Base-by-base conservation (phyloP, 2,329 filamentous ascomycete species). In the Blastomyces gilchristii region DNA sequence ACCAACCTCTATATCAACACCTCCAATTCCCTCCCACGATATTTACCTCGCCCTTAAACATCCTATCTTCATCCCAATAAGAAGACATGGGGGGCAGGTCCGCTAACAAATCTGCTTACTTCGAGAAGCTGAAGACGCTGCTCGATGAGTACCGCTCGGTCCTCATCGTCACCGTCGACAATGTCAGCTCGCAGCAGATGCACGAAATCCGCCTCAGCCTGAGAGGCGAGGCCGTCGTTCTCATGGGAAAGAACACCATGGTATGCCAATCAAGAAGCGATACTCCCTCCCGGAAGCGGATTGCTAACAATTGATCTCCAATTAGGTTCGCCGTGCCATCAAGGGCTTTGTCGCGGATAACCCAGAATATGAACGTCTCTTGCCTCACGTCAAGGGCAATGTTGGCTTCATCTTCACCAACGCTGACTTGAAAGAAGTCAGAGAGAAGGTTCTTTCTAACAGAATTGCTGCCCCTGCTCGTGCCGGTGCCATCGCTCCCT, bases 221-320 rank as follows among this genome's bases (percentile, higher is more conserved):
- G 79, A 92, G 94, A 79, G 88, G 88, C 68, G 82, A 96, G 81
- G 92, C 86, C 81, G 89, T 97, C 73, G 92, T 99, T 74, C 85
- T 99, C 82, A 97, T 97, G 94, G 94, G 93, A 79, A 97, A 97
- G 89, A 99, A 99, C 88, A 99, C 94, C 81, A 99, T 99, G 94
- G 93, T 94, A 81, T 65, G 83, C 11, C 14, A 25, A 9, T 16
- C 43, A 59, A 49, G 25, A 18, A 5, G 14, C 18, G n/a, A 63
- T 50, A 39, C 61, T 31, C 45, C 60, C 58, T 47, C 52, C 45
- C 62, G 52, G 12, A 52, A 25, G 59, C n/a, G 5, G 18, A 67
- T 45, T 67, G 22, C 59, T 58, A 41, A 58, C n/a, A 41, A 25
- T 43, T 25, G n/a, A 22, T 43, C 60, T 22, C 37, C 47, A 45